Evolutionary conservation across 257 asterid species (phyloP), one percentile per base, ranked within the genome.

Genomic region (Nicotiana undulata): DNA sequence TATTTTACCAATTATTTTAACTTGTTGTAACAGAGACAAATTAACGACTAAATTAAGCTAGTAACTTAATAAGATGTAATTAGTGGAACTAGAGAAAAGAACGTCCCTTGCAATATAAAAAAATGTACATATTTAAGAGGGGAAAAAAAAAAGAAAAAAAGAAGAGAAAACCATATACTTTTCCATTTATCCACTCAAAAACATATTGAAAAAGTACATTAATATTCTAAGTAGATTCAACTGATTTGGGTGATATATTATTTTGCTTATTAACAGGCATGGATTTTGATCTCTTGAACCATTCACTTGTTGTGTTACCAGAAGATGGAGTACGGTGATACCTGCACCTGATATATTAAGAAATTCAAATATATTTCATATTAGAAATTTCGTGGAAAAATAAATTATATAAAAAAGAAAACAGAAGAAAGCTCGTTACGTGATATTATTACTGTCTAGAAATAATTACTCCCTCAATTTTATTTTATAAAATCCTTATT

Each of bases 271-370:
- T 26, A n/a, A 17, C 20, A 60, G 85, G 85, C 79, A 78, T 78
- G 80, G 85, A 83, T 34, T 67, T 67, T 58, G 85, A 83, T 58
- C 82, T 67, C 67, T 83, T 83, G 49, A 77, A 83, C 82, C 49
- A 78, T n/a, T 52, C 31, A 26, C 58, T 10, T 15, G 51, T 4
- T 20, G 58, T 70, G 20, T 46, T 59, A 26, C 56, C 37, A 37
- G 83, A 29, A 20, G 74, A n/a, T 75, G 55, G 37, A 20, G 56
- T 34, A 9, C 85, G 79, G 28, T 83, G 85, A 70, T 63, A 58
- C 82, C 81, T 79, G 80, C 85, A 82, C 76, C 85, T 72, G 59
- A 46, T 46, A 46, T 46, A 72, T 72, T 24, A 53, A 2, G 11
- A 16, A 16, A 53, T 16, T 53, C 17, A 17, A 17, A 13, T 53